Base-by-base conservation (phyloP, 352 stramenopile genomes). In the Phytophthora hibernalis region DNA sequence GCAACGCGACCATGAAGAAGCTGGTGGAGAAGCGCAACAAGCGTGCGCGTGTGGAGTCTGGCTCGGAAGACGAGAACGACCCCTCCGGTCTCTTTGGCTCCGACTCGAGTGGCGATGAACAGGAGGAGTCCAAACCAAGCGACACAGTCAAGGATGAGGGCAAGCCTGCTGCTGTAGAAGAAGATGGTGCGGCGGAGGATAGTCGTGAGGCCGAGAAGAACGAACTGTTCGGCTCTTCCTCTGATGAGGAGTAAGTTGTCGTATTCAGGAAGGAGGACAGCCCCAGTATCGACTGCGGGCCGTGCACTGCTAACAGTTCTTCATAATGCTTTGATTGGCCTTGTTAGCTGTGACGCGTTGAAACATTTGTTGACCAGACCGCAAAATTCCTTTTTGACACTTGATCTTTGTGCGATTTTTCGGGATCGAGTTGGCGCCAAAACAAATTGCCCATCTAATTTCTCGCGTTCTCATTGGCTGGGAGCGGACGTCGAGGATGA, bases 21-120 rank as follows among this genome's bases (percentile, higher is more conserved):
- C 68, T 96, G 24, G 78, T 89, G 24, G 87, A 92, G 48, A 96
- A 96, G 73, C 85, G 87, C 44, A 89, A 89, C 68, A 95, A 95
- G 71, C 82, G 82, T 20, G 77, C 82, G 7, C 69, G 72, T 16
- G 56, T 71, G 42, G 76, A 77, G 11, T 77, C 83, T 40, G 81
- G 70, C 40, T 88, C 77, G 10, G 85, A 93, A 26, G 74, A 82
- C n/a, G 87, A 93, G n/a, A 80, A 87, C n/a, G 77, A 87, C 35
- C 59, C 79, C 7, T 72, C 70, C 9, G 85, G 85, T 22, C 80
- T 96, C 15, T 96, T 96, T 54, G 88, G 88, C 49, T 96, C 88
- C 9, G 88, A 96, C 59, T 96, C 89, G 20, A 93, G 85, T 49
- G 86, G 91, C 35, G 77, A 87, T 15, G 85, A 94, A 28, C 67